Evolutionary conservation across 192 early-diverging fungal genomes (phyloP), one percentile per base, ranked within the genome.

Genomic region (Backusella morwellensis): DNA sequence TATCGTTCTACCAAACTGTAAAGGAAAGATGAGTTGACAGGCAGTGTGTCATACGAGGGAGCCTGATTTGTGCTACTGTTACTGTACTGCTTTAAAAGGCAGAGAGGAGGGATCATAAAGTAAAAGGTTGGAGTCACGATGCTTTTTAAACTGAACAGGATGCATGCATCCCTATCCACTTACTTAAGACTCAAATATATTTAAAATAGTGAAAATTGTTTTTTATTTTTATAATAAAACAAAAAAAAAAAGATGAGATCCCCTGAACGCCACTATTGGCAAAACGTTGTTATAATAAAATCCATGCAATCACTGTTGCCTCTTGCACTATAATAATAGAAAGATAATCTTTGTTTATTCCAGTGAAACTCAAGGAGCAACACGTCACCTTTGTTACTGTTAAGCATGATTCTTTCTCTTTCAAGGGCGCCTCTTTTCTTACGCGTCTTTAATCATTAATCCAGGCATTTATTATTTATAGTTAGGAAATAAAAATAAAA

Each of bases 281-380:
- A 59, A 59, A 26, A 50, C 47, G 47, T 50, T 59, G 23, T 23
- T 59, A 26, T 59, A 26, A 12, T 26, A 59, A 26, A 59, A 59
- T 3, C 54, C 21, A 59, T 59, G 54, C 23, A 59, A 59, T 9
- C 23, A 59, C 23, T 59, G 54, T 59, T 59, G 54, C 54, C 54
- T 59, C 54, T 59, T 23, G 21, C n/a, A 54, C 14, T 17, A 44
- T 5, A 44, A 44, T 44, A 44, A 44, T 17, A 44, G 15, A 44
- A 14, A 44, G 14, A 50, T n/a, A 50, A 21, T 26, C 11, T 69
- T 69, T 69, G 68, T 69, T 69, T 69, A 69, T 69, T 69, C 35
- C 17, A 69, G 35, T 69, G 54, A 59, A 59, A 59, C 54, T 59
- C 23, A 26, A 50, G 11, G 54, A 59, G 54, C 9, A 59, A 26